Evolutionary conservation across 1,284 basidiomycete species (phyloP).

Genomic region (Ganoderma meredithae): DNA sequence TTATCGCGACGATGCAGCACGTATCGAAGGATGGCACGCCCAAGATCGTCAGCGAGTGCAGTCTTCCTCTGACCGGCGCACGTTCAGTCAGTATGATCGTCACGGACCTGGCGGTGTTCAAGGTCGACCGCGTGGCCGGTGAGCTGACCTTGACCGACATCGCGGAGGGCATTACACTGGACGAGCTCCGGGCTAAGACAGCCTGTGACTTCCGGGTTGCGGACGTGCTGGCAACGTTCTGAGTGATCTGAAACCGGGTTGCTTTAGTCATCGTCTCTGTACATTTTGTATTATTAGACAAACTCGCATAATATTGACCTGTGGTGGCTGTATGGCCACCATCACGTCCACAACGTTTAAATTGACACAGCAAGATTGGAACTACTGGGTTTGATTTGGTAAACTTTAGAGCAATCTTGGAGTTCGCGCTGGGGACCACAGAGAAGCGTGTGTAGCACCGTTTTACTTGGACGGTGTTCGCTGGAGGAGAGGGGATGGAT

Average conservation of each 20-base stretch:
- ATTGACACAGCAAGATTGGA: neutral
- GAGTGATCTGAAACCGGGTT: neutral
- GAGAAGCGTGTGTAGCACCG: neutral
- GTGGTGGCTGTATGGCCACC: neutral
- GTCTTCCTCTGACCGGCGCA: constrained; percentile 88
- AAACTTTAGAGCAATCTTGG: neutral
- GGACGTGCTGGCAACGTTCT: constrained; percentile 39
- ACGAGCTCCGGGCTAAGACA: constrained; percentile 88
- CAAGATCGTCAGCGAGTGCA: constrained; percentile 87
- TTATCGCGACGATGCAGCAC: constrained; percentile 91
- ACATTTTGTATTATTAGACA: constrained; percentile 5
- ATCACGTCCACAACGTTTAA: neutral
- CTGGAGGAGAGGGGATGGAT: neutral
- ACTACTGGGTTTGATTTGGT: neutral
- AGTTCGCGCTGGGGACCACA: neutral
- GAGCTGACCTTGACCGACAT: constrained; percentile 83
- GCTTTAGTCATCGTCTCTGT: neutral
- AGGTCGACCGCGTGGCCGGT: constrained; percentile 81
- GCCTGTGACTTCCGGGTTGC: constrained; percentile 78
- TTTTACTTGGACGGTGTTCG: neutral
- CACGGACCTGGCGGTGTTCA: constrained; percentile 92
- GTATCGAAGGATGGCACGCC: constrained; percentile 88
- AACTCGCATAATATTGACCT: neutral
- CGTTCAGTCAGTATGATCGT: constrained; percentile 89
- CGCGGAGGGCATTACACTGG: constrained; percentile 82